phyloP scores from a whole-genome alignment of 495 filamentous ascomycete genomes.

The Corynascus novoguineensis region DNA sequence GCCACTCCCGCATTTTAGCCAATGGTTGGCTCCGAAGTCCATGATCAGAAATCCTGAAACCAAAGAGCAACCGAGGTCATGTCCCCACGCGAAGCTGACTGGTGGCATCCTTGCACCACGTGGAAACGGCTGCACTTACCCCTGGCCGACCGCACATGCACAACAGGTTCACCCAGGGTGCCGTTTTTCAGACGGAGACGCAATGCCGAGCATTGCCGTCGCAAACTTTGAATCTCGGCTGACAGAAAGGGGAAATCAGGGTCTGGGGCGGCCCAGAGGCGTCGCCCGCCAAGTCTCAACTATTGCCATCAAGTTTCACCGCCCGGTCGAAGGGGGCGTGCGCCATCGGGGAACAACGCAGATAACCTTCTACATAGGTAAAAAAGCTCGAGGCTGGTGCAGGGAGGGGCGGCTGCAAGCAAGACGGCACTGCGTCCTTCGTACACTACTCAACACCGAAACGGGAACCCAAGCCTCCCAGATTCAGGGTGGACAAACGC shows the following conservation, averaged over 20 bases:
- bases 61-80: conserved; percentile 9
- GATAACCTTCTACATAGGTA: not conserved
- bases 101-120: conserved; percentile 8
- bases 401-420: not conserved
- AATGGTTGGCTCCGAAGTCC: not conserved
- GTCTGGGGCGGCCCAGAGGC: not conserved
- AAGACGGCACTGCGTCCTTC: not conserved
- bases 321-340: not conserved
- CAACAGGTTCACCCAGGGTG: not conserved
- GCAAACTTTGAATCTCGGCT: not conserved
- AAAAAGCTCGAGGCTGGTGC: not conserved
- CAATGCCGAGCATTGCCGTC: not conserved
- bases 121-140: not conserved
- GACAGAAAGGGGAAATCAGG: not conserved
- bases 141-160: not conserved
- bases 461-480: not conserved
- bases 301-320: not conserved
- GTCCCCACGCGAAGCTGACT: conserved; percentile 10
- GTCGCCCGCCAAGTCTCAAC: not conserved
- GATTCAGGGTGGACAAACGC: too few species aligned
- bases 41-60: conserved; percentile 12
- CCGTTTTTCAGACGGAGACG: not conserved
- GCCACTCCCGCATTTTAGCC: conserved; percentile 4
- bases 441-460: not conserved
- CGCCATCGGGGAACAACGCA: not conserved